Percentiles rank a stretch among this genome's conserved stretches.
phyloP scores from a whole-genome alignment of 1,284 basidiomycete genomes.

The Cerioporus squamosus region DNA sequence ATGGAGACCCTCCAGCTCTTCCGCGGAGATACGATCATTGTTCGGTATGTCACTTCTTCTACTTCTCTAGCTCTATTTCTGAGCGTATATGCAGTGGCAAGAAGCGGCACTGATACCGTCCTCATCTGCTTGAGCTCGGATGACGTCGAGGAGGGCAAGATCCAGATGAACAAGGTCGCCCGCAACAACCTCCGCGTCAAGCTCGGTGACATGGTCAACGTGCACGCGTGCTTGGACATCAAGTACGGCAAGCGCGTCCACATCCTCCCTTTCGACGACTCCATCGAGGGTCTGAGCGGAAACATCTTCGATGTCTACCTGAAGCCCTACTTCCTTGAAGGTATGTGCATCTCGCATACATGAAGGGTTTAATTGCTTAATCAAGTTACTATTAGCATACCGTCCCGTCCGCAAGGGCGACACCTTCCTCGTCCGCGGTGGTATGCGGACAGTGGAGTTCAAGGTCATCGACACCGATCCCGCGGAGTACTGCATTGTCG shows the following conservation, averaged over 20 bases:
- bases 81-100: slow-evolving; percentile 69
- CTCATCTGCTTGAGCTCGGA: slow-evolving; percentile 96
- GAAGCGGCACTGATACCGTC: slow-evolving; percentile 94
- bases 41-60: slow-evolving; percentile 59
- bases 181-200: slow-evolving; percentile 98
- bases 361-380: background rate
- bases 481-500: slow-evolving; percentile 95
- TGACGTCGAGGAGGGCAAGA: slow-evolving; percentile 96
- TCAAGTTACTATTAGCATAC: slow-evolving; percentile 63
- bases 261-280: slow-evolving; percentile 98
- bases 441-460: slow-evolving; percentile 98
- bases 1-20: slow-evolving; percentile 97
- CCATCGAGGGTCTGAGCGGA: slow-evolving; percentile 95
- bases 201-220: slow-evolving; percentile 94
- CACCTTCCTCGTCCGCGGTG: slow-evolving; percentile 98
- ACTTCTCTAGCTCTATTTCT: background rate
- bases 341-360: slow-evolving; percentile 41
- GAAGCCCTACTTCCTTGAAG: slow-evolving; percentile 99
- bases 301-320: slow-evolving; percentile 99
- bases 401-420: slow-evolving; percentile 95
- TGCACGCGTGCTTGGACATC: slow-evolving; percentile 97
- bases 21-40: slow-evolving; percentile 92
- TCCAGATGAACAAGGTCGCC: slow-evolving; percentile 99
- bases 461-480: slow-evolving; percentile 97
- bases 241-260: slow-evolving; percentile 99